Percentiles rank a stretch among this genome's conserved stretches.
phyloP scores from a whole-genome alignment of 2,329 filamentous ascomycete genomes.

The Trichoderma sp. region DNA sequence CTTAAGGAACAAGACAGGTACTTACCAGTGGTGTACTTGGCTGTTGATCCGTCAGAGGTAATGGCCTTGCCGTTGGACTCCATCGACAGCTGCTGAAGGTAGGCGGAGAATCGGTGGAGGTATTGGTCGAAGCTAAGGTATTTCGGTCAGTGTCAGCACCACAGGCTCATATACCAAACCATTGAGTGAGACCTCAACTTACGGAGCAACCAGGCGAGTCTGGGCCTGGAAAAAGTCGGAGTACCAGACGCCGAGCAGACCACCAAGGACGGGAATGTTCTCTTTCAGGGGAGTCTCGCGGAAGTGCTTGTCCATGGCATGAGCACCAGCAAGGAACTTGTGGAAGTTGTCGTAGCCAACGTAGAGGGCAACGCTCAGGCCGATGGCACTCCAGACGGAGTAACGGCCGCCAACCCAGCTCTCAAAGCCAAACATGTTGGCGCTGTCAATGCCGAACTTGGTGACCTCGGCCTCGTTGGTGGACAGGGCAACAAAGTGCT shows the following conservation, averaged over 20 bases:
- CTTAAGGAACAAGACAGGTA: neutral
- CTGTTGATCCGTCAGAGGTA: slow-evolving; percentile 80
- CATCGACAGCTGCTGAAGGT: slow-evolving; percentile 98
- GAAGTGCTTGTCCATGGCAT: slow-evolving; percentile 99
- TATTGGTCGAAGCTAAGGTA: slow-evolving; percentile 85
- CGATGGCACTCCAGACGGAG: slow-evolving; percentile 98
- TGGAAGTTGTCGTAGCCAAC: slow-evolving; percentile 98
- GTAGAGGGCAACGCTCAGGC: slow-evolving; percentile 88
- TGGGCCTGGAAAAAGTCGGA: slow-evolving; percentile 98
- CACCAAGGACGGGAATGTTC: slow-evolving; percentile 91
- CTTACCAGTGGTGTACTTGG: slow-evolving; percentile 88
- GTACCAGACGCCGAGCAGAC: slow-evolving; percentile 96
- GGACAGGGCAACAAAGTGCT: slow-evolving; percentile 97
- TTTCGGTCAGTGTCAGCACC: neutral
- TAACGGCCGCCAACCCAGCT: slow-evolving; percentile 98
- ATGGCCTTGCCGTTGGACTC: slow-evolving; percentile 99
- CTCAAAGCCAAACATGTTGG: slow-evolving; percentile 99
- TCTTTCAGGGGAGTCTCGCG: slow-evolving; percentile 81
- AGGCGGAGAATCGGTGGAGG: slow-evolving; percentile 96
- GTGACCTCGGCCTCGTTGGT: slow-evolving; percentile 94
- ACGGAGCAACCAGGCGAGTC: slow-evolving; percentile 94
- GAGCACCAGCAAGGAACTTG: slow-evolving; percentile 88
- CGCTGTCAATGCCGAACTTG: slow-evolving; percentile 97
- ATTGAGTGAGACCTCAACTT: slow-evolving; percentile 39
- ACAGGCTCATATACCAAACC: neutral